Evolutionary conservation across 805 yeast species (phyloP).

Genomic region (Myxozyma geophila): DNA sequence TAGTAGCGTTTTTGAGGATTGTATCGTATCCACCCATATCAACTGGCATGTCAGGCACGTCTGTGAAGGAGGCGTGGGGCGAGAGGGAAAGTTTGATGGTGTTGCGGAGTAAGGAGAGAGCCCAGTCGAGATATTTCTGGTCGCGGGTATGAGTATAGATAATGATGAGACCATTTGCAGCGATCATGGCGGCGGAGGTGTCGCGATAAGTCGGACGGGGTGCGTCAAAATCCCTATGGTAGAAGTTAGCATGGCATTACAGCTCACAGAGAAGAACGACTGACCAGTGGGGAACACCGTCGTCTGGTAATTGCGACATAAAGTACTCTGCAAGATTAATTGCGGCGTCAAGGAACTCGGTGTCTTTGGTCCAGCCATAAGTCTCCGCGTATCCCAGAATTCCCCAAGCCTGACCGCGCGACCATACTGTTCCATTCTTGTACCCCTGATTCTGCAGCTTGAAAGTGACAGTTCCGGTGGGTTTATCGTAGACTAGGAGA

Average conservation of each 20-base stretch:
- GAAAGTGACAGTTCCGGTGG: constrained; percentile 39
- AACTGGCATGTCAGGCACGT: constrained; percentile 31
- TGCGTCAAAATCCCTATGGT: constrained; percentile 44
- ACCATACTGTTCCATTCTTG: constrained; percentile 43
- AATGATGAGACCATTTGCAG: constrained; percentile 43
- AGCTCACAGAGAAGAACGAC: background rate
- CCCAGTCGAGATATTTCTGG: constrained; percentile 32
- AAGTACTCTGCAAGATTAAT: constrained; percentile 41
- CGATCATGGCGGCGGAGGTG: constrained; percentile 44
- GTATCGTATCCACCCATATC: constrained; percentile 40
- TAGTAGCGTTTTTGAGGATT: constrained; percentile 41
- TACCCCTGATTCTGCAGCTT: constrained; percentile 45
- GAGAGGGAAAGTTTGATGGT: constrained; percentile 30
- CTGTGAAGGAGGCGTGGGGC: constrained; percentile 12
- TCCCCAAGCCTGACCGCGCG: constrained; percentile 48
- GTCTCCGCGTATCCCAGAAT: constrained; percentile 43
- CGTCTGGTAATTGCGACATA: constrained; percentile 39
- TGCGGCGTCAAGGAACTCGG: constrained; percentile 42
- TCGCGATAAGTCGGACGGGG: constrained; percentile 41
- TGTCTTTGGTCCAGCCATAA: constrained; percentile 42
- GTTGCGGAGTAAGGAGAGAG: constrained; percentile 36
- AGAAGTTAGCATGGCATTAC: background rate
- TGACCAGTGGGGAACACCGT: constrained; percentile 40
- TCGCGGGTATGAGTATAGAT: constrained; percentile 38
- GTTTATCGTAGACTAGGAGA: constrained; percentile 40